phyloP scores from a whole-genome alignment of 495 filamentous ascomycete species.

The Penicillium coprophilum region DNA sequence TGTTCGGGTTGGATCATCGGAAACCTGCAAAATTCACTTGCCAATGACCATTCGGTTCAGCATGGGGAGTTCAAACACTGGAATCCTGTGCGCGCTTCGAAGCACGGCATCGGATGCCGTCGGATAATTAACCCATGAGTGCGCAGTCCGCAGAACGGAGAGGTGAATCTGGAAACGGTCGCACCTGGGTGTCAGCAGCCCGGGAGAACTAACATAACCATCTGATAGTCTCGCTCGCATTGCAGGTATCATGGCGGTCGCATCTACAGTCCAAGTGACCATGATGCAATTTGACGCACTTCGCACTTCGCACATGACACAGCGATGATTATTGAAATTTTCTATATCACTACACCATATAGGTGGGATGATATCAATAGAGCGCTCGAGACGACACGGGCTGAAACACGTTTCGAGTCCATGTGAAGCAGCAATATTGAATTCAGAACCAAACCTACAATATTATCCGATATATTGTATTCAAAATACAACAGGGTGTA shows the following conservation, averaged over 20 bases:
- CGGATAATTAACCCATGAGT: background rate
- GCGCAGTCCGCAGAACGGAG: background rate
- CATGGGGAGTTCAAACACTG: background rate
- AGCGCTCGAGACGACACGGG: background rate
- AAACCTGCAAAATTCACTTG: background rate
- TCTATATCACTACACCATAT: background rate
- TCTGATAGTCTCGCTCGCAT: background rate
- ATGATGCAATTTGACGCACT: background rate
- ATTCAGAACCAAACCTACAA: background rate
- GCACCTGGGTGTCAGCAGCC: background rate
- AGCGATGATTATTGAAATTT: background rate
- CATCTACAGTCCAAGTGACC: background rate
- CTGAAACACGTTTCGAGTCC: conserved; percentile 1
- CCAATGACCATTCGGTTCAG: conserved; percentile 3
- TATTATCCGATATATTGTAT: background rate
- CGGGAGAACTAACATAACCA: background rate
- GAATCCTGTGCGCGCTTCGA: background rate
- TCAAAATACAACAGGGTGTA: background rate
- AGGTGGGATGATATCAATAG: conserved; percentile 1
- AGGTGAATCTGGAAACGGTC: background rate
- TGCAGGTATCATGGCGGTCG: background rate
- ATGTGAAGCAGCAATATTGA: background rate
- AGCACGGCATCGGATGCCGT: background rate
- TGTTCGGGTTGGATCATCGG: conserved; percentile 4
- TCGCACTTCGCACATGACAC: background rate